Base-by-base conservation (phyloP, 306 rosid genomes). In the Prinsepia uniflora region DNA sequence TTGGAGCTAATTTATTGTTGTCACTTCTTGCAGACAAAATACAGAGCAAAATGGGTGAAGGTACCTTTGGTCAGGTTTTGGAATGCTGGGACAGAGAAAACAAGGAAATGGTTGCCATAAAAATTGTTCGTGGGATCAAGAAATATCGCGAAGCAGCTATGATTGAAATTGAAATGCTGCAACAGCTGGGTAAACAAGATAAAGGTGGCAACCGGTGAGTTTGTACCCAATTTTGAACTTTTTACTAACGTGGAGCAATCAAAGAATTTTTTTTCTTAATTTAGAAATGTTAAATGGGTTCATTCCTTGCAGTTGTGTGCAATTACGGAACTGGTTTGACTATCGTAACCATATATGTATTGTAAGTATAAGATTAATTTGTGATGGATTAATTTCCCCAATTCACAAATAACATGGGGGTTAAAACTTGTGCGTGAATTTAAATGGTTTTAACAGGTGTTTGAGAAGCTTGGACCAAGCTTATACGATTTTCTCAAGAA, bases 271-370 rank as follows among this genome's bases (percentile, higher is more conserved):
- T 75, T 73, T 48, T 62, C 67, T 77, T 56, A 52, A 63, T 71
- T 63, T 78, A 65, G 83, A 89, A 46, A 72, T 75, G 95, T 94
- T 94, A 88, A 91, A 91, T 78, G 82, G 81, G 87, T 83, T 87
- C 83, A 81, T 91, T 94, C 97, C 92, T 94, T 94, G 99, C 99
- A 94, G 99, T 94, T 94, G 97, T 94, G 99, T 94, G 83, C 99
- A 94, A 94, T 77, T 94, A 86, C 88, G 96, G 99, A 89, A 94
- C 98, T 94, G 98, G 98, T 94, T 94, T 94, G 98, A 94, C 97
- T 93, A 87, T 93, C 98, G 97, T 89, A 94, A 94, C 86, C 99
- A 94, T 94, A 94, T 94, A 77, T 94, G 99, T 94, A 91, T 94
- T 89, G 99, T 94, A 94, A 94, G 99, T 94, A 89, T 84, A 79